Base-by-base conservation (phyloP, 805 yeast species). In the Cyberlindnera americana region DNA sequence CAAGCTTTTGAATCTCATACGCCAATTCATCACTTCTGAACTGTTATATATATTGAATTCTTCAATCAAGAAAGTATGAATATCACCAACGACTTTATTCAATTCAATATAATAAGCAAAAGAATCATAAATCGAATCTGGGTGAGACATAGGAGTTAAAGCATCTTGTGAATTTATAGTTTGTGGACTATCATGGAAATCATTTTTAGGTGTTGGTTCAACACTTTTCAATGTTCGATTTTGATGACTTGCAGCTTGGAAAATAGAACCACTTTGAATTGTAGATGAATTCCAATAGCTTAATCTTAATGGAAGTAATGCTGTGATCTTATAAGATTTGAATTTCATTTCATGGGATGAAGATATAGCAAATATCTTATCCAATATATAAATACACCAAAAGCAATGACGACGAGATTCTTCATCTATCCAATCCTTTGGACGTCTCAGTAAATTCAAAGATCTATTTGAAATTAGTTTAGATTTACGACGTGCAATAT, bases 391-490 rank as follows among this genome's bases (percentile, higher is more conserved):
- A 14, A 53, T 47, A 24, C 54, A 51, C 57, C 57, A 53, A 26
- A 48, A 53, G 19, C 57, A 52, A 41, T 50, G 52, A 35, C 57
- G 47, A 32, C 57, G 43, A 12, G 53, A 49, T 29, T 53, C 56
- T 33, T 51, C 57, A 32, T 53, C 57, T 19, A 51, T 26, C 54
- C 56, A 49, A 27, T 38, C 46, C n/a, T 44, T 49, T 2, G 57
- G 52, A 19, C 35, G 44, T 18, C 43, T 45, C 33, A 52, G 22
- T 10, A 50, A 19, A 22, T 46, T 50, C 17, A 52, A 27, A 1
- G 55, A 49, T 24, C 44, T 46, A 19, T 45, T 49, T 4, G 50
- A 26, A 4, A 49, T 40, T 7, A 49, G 46, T 19, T 49, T 51
- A 8, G 47, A 43, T 22, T 43, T 46, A 10, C 41, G 47, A 26